These are phyloP conservation scores for Malania oleifera DNA, from an alignment of 164 flowering plant species.

Conservation along the genomic window DNA sequence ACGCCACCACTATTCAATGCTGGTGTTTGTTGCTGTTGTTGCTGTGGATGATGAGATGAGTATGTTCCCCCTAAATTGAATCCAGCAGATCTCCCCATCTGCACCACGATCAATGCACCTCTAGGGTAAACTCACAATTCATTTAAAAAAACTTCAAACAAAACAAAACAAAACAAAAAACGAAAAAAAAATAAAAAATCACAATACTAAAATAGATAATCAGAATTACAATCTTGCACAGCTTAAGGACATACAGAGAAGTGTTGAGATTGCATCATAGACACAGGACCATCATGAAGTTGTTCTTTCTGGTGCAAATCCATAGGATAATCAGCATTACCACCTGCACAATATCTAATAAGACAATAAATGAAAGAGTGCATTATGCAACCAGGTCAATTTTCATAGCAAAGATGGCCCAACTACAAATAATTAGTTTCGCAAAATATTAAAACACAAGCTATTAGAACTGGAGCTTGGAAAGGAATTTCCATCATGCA, in stretches of 20 bases:
- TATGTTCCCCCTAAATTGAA: conserved; percentile 73
- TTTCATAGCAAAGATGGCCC: too few relatives aligned
- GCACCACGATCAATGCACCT: conserved; percentile 4
- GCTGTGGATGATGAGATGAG: conserved; percentile 73
- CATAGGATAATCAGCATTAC: conserved; percentile 62
- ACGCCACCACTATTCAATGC: conserved; percentile 60
- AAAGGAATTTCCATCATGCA: too few relatives aligned
- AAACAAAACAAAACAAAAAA: conserved; percentile 1
- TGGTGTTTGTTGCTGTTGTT: conserved; percentile 57
- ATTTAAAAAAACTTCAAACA: too few relatives aligned
- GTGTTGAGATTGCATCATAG: conserved; percentile 86
- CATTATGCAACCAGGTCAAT: neutral
- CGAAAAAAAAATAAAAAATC: neutral
- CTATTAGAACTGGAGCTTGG: too few relatives aligned
- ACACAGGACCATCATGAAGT: conserved; percentile 63
- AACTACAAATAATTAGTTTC: too few relatives aligned
- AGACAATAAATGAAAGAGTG: neutral
- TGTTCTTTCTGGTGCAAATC: conserved; percentile 90
- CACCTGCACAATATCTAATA: conserved; percentile 38
- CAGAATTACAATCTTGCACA: neutral
- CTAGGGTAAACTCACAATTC: conserved; percentile 1
- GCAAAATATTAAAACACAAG: too few relatives aligned
- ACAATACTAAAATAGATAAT: neutral
- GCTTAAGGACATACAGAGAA: conserved; percentile 53
- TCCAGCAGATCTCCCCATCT: conserved; percentile 83